Evolutionary conservation across 306 rosid species (phyloP).

Genomic region (Quercus alba): DNA sequence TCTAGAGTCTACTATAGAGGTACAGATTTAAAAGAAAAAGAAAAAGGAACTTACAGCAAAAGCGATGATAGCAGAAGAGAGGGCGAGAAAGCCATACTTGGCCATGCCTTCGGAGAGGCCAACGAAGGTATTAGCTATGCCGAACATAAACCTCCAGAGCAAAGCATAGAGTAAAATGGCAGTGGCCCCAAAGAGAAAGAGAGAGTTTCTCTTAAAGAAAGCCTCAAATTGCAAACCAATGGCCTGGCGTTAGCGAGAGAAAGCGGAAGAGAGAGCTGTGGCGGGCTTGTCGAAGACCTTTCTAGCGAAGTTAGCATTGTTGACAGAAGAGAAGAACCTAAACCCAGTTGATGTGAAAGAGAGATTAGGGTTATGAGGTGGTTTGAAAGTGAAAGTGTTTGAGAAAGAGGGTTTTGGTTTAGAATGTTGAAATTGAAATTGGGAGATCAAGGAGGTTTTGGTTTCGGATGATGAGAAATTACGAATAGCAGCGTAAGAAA

Average conservation of each 20-base stretch:
- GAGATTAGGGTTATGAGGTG: background rate
- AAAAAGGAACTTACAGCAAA: conserved; percentile 63
- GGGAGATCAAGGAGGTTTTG: background rate
- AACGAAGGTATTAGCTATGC: conserved; percentile 69
- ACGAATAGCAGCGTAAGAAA: background rate
- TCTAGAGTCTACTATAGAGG: too few species aligned
- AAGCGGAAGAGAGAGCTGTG: conserved; percentile 44
- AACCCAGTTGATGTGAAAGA: conserved; percentile 3
- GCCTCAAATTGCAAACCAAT: conserved; percentile 84
- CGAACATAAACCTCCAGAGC: conserved; percentile 78
- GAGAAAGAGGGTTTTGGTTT: conserved; percentile 20
- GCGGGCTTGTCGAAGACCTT: conserved; percentile 54
- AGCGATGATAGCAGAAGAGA: conserved; percentile 85
- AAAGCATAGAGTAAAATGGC: conserved; percentile 62
- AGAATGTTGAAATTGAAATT: background rate
- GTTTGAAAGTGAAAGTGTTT: conserved; percentile 5
- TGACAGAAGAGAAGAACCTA: conserved; percentile 52
- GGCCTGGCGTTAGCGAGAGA: conserved; percentile 74
- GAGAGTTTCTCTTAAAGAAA: conserved; percentile 61
- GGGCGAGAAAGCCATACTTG: conserved; percentile 90
- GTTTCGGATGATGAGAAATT: background rate
- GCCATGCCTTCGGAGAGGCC: conserved; percentile 87
- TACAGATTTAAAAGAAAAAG: background rate
- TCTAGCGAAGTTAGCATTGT: conserved; percentile 40
- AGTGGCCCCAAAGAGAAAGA: conserved; percentile 57